Base-by-base conservation (phyloP, 2,329 filamentous ascomycete species). In the Pseudophaeomoniella oleicola region DNA sequence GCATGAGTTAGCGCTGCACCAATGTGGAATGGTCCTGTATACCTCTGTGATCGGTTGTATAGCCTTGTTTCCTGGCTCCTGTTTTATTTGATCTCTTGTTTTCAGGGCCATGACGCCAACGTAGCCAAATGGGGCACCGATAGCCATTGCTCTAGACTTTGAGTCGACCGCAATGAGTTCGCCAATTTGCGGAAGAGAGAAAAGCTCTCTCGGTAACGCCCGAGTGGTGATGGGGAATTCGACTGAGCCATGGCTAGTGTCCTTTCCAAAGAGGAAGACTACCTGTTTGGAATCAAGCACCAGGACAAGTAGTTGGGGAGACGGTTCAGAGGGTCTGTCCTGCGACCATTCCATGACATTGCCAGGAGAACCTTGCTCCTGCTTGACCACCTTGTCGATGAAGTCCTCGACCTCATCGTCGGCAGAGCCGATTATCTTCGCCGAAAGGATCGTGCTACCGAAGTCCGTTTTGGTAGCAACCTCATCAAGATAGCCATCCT, bases 401-500 rank as follows among this genome's bases (percentile, higher is more conserved):
- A 44, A 41, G 9, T 42, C 39, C 27, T 55, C 49, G 30, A 55
- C 43, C 39, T 58, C 63, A 33, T 64, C 59, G 33, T 60, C 55
- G 37, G 69, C 59, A 30, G 83, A 84, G 9, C 22, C 22, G 47
- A 96, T 71, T 11, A 87, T 75, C 39, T 73, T 73, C 3, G 85
- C 85, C 48, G 84, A 81, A 41, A 81, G 68, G 44, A 96, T 94
- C 31, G 76, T 72, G 19, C 75, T 72, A 37, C 77, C 76, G 53
- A 96, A 88, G 52, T 94, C 77, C 30, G 69, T 67, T 56, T 87
- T 92, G 41, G 72, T 72, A n/a, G 72, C 66, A n/a, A 94, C 65
- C 50, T 85, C 75, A 44, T 78, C 72, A 16, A 94, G 67, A 48
- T 81, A 77, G 50, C 81, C 73, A 32, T 66, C 64, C 4, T 67